Evolutionary conservation across 2,329 filamentous ascomycete genomes (phyloP).

Genomic region (Blumeriella jaapii): DNA sequence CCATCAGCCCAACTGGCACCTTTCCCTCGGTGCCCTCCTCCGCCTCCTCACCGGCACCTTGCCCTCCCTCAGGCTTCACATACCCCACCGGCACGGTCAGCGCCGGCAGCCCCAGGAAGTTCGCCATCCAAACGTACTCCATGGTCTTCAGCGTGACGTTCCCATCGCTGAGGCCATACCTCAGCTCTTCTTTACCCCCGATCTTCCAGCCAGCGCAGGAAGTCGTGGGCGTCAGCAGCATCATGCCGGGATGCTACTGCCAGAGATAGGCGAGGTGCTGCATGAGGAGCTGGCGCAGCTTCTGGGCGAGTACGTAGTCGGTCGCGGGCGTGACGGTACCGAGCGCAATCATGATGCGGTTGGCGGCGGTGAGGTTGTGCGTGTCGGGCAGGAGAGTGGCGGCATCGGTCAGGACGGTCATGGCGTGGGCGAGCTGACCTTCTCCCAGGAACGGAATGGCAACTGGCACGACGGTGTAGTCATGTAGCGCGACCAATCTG

Average conservation of each 20-base stretch:
- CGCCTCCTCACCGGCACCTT: constrained; percentile 12
- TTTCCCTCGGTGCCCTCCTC: constrained; percentile 35
- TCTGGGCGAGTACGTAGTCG: constrained; percentile 62
- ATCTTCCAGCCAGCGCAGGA: constrained; percentile 63
- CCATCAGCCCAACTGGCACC: constrained; percentile 49
- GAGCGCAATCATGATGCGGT: constrained; percentile 56
- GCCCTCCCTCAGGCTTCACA: constrained; percentile 25
- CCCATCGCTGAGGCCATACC: constrained; percentile 61
- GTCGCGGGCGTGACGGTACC: constrained; percentile 49
- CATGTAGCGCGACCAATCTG: constrained; percentile 38
- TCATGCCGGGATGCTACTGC: constrained; percentile 55
- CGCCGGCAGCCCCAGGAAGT: constrained; percentile 66
- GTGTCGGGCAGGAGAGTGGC: constrained; percentile 28
- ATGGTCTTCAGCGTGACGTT: constrained; percentile 63
- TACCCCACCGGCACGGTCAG: constrained; percentile 67
- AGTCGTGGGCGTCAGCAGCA: constrained; percentile 68
- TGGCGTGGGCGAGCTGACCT: constrained; percentile 64
- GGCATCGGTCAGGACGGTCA: constrained; percentile 65
- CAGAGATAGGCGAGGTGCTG: constrained; percentile 62
- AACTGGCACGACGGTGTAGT: constrained; percentile 45
- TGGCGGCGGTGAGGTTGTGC: constrained; percentile 39
- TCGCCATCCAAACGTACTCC: constrained; percentile 76
- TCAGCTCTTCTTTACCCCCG: constrained; percentile 43
- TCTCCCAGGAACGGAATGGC: constrained; percentile 53
- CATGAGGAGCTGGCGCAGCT: constrained; percentile 66